phyloP scores from a whole-genome alignment of 352 stramenopile species.

The Phytophthora fragariae region DNA sequence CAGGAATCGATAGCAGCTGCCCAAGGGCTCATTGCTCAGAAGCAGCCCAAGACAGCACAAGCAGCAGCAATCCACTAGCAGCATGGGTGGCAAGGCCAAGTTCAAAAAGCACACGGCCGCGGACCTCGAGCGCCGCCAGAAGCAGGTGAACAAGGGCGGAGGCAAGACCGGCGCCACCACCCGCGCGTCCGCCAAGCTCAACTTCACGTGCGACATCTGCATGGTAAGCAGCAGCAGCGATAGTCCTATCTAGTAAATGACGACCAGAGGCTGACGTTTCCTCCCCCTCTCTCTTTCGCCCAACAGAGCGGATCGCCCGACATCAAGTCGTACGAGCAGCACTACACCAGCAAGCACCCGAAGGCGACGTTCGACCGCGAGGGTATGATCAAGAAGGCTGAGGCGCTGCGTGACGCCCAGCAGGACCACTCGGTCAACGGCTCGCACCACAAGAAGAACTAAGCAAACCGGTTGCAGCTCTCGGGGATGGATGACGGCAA shows the following conservation, averaged over 20 bases:
- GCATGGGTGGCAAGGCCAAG: conserved; percentile 79
- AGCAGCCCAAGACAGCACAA: conserved; percentile 9
- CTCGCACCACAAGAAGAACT: conserved; percentile 67
- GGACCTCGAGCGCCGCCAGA: conserved; percentile 56
- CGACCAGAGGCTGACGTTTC: not conserved
- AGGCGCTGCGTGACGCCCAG: conserved; percentile 50
- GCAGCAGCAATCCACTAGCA: conserved; percentile 3
- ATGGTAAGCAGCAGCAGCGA: conserved; percentile 41
- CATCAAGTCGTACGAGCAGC: conserved; percentile 68
- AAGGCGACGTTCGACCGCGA: conserved; percentile 65
- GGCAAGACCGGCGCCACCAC: conserved; percentile 52
- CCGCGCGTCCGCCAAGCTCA: conserved; percentile 58
- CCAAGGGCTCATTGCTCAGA: conserved; percentile 25
- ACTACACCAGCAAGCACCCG: conserved; percentile 71
- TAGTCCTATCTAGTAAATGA: not conserved
- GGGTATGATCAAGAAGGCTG: conserved; percentile 54
- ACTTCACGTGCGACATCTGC: conserved; percentile 77
- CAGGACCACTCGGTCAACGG: conserved; percentile 43
- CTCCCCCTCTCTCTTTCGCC: conserved; percentile 3
- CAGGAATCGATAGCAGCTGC: not conserved
- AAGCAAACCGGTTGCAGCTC: conserved; percentile 16
- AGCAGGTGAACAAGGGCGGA: conserved; percentile 69
- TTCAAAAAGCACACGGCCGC: conserved; percentile 84
- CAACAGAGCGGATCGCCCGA: conserved; percentile 61
- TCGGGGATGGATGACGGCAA: conserved; percentile 19